A percentile compares a stretch with the other conserved stretches of the same genome.
phyloP scores from a whole-genome alignment of 805 yeast genomes.

The Schwanniomyces polymorphus region DNA sequence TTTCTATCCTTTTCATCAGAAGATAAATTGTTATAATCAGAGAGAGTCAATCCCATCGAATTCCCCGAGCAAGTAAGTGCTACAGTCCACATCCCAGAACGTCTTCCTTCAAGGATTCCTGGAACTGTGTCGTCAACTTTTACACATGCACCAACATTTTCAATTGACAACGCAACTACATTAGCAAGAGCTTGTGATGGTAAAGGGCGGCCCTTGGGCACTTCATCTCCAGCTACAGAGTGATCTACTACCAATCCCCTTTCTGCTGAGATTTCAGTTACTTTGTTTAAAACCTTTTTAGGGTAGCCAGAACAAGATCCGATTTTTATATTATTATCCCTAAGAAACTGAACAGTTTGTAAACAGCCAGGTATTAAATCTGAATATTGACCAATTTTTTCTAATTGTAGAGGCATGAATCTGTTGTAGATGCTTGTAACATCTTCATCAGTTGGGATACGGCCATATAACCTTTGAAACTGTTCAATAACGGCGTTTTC shows the following conservation, averaged over 20 bases:
- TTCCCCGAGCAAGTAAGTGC: constrained; percentile 1
- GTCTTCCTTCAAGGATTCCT: neutral
- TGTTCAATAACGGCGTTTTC: neutral
- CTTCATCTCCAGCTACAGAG: neutral
- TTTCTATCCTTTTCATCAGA: neutral
- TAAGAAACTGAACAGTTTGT: neutral
- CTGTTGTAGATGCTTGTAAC: neutral
- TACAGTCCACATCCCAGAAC: neutral
- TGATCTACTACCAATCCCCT: neutral
- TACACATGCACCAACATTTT: neutral
- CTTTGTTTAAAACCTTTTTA: neutral
- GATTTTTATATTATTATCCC: neutral
- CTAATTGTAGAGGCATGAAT: constrained; percentile 1
- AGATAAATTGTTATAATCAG: neutral
- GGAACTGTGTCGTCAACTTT: neutral
- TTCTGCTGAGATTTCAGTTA: neutral
- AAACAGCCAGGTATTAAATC: constrained; percentile 1
- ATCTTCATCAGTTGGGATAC: neutral
- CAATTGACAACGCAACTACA: neutral
- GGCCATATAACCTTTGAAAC: neutral
- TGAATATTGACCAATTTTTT: neutral
- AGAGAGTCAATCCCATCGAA: neutral
- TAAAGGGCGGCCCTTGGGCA: neutral
- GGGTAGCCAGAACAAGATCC: neutral
- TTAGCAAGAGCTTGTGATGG: neutral